These are phyloP conservation scores for Angophora floribunda DNA, from an alignment of 345 rosid genomes.

Conservation along the genomic window DNA sequence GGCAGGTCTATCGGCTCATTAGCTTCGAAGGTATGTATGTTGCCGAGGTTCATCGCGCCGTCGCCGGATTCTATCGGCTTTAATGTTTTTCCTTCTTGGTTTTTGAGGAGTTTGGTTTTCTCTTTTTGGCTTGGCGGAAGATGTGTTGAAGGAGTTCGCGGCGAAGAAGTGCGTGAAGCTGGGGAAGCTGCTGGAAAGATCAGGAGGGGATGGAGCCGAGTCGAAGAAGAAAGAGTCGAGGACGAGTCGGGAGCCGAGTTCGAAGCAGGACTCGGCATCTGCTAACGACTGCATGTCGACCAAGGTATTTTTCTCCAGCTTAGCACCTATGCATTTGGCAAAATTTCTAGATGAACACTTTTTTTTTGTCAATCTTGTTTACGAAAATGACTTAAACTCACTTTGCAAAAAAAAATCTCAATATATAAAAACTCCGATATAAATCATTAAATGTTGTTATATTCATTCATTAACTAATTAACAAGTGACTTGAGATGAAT, in stretches of 20 bases:
- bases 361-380: background rate
- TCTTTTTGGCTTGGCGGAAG: constrained; percentile 5
- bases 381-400: background rate
- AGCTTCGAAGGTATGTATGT: constrained; percentile 56
- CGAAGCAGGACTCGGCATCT: constrained; percentile 4
- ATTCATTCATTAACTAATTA: background rate
- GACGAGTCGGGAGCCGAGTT: background rate
- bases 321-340: background rate
- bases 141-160: constrained; percentile 67
- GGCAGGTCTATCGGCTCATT: constrained; percentile 66
- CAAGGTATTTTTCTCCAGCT: background rate
- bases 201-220: constrained; percentile 6
- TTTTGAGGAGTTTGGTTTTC: background rate
- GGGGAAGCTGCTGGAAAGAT: constrained; percentile 52
- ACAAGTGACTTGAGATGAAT: background rate
- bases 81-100: background rate
- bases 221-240: constrained; percentile 15
- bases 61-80: background rate
- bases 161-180: constrained; percentile 69
- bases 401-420: background rate
- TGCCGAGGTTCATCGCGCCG: background rate
- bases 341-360: background rate
- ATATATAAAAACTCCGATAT: background rate
- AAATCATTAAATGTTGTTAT: background rate
- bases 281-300: background rate